Evolutionary conservation across 2,329 filamentous ascomycete genomes (phyloP).

Genomic region (Rutstroemia sp.): DNA sequence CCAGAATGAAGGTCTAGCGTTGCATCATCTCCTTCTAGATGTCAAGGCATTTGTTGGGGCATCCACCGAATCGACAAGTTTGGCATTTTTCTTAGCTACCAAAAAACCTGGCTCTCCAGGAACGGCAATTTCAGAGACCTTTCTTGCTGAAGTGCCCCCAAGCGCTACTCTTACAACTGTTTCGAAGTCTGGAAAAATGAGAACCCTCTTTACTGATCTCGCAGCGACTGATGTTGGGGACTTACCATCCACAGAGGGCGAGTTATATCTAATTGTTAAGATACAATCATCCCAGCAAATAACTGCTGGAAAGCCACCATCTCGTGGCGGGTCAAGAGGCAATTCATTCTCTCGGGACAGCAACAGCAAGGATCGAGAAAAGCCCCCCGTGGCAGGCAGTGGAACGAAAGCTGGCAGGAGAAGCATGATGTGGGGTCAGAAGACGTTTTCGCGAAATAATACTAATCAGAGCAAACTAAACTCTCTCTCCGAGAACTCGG

Average conservation of each 20-base stretch:
- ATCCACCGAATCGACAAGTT: conserved; percentile 64
- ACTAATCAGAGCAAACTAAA: conserved; percentile 41
- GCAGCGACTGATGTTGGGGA: conserved; percentile 50
- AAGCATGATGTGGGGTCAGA: conserved; percentile 63
- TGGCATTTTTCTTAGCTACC: conserved; percentile 71
- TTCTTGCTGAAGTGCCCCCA: conserved; percentile 68
- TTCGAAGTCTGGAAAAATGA: conserved; percentile 59
- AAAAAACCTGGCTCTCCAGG: conserved; percentile 58
- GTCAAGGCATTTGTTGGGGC: conserved; percentile 75
- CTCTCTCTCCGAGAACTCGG: conserved; percentile 32
- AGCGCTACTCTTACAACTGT: conserved; percentile 63
- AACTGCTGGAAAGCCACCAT: conserved; percentile 20
- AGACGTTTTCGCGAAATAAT: conserved; percentile 45
- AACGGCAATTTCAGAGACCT: conserved; percentile 72
- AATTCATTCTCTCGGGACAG: conserved; percentile 21
- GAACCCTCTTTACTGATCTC: conserved; percentile 82
- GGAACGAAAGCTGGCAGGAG: conserved; percentile 49
- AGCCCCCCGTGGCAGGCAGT: conserved; percentile 39
- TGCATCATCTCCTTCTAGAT: conserved; percentile 79
- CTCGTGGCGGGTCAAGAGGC: conserved; percentile 15
- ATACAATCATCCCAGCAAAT: conserved; percentile 38
- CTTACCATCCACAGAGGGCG: conserved; percentile 53
- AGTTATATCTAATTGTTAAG: conserved; percentile 78
- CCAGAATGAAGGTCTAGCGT: conserved; percentile 56
- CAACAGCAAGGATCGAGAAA: conserved; percentile 15